Evolutionary conservation across 179 eudicot species (phyloP).

Genomic region (Spergularia azorica): DNA sequence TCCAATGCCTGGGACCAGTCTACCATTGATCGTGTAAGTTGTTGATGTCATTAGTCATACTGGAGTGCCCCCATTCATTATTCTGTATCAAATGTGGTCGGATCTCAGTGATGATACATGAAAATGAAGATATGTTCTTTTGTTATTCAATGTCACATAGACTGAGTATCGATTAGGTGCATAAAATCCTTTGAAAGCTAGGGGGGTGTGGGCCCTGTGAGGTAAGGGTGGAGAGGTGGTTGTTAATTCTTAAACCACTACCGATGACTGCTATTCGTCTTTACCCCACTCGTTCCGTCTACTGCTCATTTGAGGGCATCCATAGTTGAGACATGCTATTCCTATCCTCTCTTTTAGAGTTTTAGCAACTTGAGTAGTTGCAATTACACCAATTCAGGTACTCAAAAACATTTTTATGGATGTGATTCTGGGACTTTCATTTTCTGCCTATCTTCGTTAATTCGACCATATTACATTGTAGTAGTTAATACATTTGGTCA

Average conservation of each 20-base stretch:
- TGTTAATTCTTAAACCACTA: not conserved
- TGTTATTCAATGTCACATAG: not conserved
- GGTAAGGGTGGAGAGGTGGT: too few relatives aligned
- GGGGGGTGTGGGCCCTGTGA: too few relatives aligned
- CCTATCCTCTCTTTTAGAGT: not conserved
- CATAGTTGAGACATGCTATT: not conserved
- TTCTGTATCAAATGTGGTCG: not conserved
- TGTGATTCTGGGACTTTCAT: not conserved
- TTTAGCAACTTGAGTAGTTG: not conserved
- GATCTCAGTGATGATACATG: not conserved
- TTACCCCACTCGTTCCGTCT: not conserved
- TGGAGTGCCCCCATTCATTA: not conserved
- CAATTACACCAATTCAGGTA: not conserved
- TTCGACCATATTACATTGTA: not conserved
- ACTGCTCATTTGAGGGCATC: not conserved
- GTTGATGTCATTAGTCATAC: not conserved
- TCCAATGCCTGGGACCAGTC: conserved; percentile 91
- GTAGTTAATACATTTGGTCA: not conserved
- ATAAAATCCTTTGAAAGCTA: too few relatives aligned
- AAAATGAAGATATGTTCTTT: not conserved
- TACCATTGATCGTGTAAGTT: conserved; percentile 89
- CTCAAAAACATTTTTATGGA: not conserved
- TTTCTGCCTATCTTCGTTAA: not conserved
- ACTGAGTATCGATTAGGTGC: not conserved
- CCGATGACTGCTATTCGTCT: not conserved